Evolutionary conservation across 2,329 filamentous ascomycete genomes (phyloP).

Genomic region (Pseudocercospora fijiensis): DNA sequence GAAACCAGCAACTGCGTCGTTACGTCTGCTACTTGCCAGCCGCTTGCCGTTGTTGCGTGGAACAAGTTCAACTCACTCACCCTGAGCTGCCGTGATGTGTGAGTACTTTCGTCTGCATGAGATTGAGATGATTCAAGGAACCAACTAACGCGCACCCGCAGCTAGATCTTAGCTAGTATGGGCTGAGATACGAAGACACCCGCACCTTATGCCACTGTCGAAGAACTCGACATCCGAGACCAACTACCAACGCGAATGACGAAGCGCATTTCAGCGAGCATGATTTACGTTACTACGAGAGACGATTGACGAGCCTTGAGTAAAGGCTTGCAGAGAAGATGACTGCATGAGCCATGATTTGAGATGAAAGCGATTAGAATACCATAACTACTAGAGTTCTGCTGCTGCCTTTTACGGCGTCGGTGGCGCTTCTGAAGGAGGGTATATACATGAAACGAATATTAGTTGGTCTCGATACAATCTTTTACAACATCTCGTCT

Average conservation of each 20-base stretch:
- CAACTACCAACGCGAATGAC: background rate
- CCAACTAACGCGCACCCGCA: background rate
- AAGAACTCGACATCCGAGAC: background rate
- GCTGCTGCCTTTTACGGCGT: background rate
- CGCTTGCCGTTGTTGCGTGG: background rate
- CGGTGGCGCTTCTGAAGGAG: background rate
- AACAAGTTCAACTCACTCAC: background rate
- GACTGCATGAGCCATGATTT: background rate
- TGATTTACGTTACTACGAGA: background rate
- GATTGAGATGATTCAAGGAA: background rate
- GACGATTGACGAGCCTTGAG: background rate
- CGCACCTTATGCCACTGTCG: background rate
- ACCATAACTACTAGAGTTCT: background rate
- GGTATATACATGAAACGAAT: background rate
- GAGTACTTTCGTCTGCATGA: background rate
- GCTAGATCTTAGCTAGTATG: background rate
- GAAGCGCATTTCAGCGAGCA: background rate
- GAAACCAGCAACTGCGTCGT: background rate
- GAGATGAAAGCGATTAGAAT: background rate
- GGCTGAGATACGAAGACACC: background rate
- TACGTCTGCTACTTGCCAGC: background rate
- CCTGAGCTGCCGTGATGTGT: slow-evolving; percentile 3
- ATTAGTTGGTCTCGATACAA: background rate
- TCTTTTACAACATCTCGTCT: background rate
- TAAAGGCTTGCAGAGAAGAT: background rate